phyloP scores from a whole-genome alignment of 805 yeast genomes.

The Kodamaea leandrae region DNA sequence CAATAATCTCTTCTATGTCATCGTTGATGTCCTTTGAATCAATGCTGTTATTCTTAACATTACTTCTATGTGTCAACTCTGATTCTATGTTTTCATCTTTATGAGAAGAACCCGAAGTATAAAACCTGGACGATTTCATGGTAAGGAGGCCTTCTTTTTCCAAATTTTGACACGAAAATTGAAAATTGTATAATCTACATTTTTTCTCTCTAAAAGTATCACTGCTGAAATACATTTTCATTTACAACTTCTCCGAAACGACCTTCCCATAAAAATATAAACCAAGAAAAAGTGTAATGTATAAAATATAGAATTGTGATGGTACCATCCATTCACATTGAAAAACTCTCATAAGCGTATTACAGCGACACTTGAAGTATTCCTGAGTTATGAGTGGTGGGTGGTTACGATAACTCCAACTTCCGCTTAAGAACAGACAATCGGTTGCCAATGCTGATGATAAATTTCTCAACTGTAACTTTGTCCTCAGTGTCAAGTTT shows the following conservation, averaged over 20 bases:
- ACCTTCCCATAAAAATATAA: conserved; percentile 2
- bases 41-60: background rate
- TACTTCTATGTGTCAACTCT: background rate
- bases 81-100: background rate
- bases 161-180: too few species aligned
- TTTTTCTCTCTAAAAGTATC: too few species aligned
- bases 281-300: background rate
- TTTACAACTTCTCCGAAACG: too few species aligned
- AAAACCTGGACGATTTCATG: background rate
- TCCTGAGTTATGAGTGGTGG: too few species aligned
- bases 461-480: conserved; percentile 74
- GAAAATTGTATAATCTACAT: too few species aligned
- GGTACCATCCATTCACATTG: background rate
- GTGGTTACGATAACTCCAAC: conserved; percentile 25
- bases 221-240: too few species aligned
- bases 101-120: background rate
- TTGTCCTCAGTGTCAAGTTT: conserved; percentile 70
- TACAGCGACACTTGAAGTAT: too few species aligned
- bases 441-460: conserved; percentile 78
- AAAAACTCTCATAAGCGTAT: too few species aligned
- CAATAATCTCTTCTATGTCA: conserved; percentile 13
- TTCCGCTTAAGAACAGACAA: conserved; percentile 68
- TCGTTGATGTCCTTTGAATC: conserved; percentile 2
- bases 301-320: too few species aligned
- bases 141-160: background rate